Evolutionary conservation across 228 moss, liverwort and hornwort species (phyloP).

Genomic region (Sphagnum magellanicum): DNA sequence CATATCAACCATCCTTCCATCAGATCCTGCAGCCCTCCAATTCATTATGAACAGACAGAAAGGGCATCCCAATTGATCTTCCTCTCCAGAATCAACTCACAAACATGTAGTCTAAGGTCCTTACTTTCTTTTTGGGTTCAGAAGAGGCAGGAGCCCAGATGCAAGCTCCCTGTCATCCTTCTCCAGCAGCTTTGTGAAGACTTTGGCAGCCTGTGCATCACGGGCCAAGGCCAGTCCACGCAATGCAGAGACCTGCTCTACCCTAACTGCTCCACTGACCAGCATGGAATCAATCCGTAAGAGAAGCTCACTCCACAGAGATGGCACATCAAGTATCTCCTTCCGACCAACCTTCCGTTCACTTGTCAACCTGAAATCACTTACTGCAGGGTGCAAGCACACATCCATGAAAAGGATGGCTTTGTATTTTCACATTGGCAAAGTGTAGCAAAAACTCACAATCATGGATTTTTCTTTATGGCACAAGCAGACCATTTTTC

Average conservation of each 20-base stretch:
- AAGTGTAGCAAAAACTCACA: too few species aligned
- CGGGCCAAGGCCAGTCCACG: constrained; percentile 54
- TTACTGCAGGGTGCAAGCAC: constrained; percentile 14
- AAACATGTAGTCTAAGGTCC: not conserved
- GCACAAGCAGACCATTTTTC: too few species aligned
- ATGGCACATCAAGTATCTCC: constrained; percentile 20
- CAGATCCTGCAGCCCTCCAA: too few species aligned
- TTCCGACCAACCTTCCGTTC: constrained; percentile 10
- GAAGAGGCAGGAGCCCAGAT: constrained; percentile 35
- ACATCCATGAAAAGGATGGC: not conserved
- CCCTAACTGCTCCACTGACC: constrained; percentile 46
- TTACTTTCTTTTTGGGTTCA: constrained; percentile 44
- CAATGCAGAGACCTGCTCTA: constrained; percentile 44
- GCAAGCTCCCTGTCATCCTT: constrained; percentile 49
- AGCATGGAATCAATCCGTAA: constrained; percentile 60
- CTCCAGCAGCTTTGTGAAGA: constrained; percentile 30
- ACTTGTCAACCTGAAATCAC: constrained; percentile 17
- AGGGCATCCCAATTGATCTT: not conserved
- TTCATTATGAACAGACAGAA: not conserved
- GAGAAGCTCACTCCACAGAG: constrained; percentile 65
- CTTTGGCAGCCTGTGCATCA: constrained; percentile 67
- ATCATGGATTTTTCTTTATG: too few species aligned
- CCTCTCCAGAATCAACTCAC: too few species aligned
- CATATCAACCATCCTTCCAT: not conserved
- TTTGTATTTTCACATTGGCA: not conserved